These are phyloP conservation scores for Thraustochytrium sp. DNA, from an alignment of 352 stramenopile genomes.

Conservation along the genomic window DNA sequence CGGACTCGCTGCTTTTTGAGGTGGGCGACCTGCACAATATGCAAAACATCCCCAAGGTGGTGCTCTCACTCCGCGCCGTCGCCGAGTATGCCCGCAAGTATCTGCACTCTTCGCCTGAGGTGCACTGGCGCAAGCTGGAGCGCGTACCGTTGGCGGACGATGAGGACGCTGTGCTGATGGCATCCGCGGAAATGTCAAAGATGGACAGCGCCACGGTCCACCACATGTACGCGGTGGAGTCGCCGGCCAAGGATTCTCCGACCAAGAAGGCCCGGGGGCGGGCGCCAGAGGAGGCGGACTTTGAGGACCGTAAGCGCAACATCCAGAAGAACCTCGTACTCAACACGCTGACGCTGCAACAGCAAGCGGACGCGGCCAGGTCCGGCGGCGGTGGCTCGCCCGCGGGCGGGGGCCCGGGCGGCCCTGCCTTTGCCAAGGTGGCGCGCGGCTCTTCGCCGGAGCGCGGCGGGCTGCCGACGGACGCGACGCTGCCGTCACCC, in stretches of 20 bases:
- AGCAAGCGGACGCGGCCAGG: background rate
- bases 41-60: slow-evolving; percentile 45
- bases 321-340: slow-evolving; percentile 41
- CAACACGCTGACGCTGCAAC: background rate
- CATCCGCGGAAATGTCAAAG: slow-evolving; percentile 40
- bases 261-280: background rate
- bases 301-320: slow-evolving; percentile 23
- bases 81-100: slow-evolving; percentile 34
- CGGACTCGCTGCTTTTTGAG: slow-evolving; percentile 37
- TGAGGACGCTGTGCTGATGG: slow-evolving; percentile 40
- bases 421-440: background rate
- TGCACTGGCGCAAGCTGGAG: slow-evolving; percentile 28
- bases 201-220: slow-evolving; percentile 11
- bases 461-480: background rate
- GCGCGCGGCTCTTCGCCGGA: too few relatives aligned
- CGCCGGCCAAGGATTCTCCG: background rate
- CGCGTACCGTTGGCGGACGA: background rate
- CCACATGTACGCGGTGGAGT: slow-evolving; percentile 37
- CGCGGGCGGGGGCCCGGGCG: background rate
- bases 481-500: background rate
- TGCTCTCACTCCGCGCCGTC: slow-evolving; percentile 32
- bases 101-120: background rate
- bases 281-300: background rate
- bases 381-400: background rate
- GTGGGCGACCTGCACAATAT: slow-evolving; percentile 35